Percentiles rank a stretch among this genome's conserved stretches.
phyloP scores from a whole-genome alignment of 305 asterid genomes.

The Lippia alba region DNA sequence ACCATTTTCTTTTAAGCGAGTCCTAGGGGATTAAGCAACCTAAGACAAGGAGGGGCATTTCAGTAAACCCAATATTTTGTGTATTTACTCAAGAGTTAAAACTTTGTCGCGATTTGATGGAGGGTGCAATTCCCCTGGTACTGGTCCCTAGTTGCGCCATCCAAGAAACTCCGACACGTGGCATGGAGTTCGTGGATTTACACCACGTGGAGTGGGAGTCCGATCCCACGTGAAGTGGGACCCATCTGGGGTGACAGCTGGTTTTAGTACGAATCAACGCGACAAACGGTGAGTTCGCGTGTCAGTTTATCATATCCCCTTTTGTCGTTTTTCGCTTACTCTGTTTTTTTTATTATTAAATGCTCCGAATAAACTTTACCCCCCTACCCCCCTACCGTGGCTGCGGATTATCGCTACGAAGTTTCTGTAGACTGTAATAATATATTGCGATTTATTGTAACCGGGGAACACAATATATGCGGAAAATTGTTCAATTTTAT shows the following conservation, averaged over 20 bases:
- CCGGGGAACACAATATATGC: too few relatives aligned
- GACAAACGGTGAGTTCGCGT: constrained; percentile 39
- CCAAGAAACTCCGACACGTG: constrained; percentile 48
- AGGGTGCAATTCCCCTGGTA: constrained; percentile 51
- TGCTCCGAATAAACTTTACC: too few relatives aligned
- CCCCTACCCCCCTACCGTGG: too few relatives aligned
- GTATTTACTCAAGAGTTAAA: constrained; percentile 29
- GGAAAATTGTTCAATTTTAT: too few relatives aligned
- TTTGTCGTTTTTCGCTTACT: constrained; percentile 36
- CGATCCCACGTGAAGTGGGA: constrained; percentile 67
- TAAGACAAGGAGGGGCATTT: constrained; percentile 36
- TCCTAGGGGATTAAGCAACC: constrained; percentile 4
- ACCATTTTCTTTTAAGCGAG: too few relatives aligned
- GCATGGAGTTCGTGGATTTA: not conserved
- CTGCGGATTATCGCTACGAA: too few relatives aligned
- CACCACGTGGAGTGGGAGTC: constrained; percentile 52
- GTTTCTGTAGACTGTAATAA: too few relatives aligned
- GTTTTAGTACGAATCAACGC: constrained; percentile 27
- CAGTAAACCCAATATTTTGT: constrained; percentile 26
- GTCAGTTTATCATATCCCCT: constrained; percentile 36
- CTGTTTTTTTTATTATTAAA: not conserved
- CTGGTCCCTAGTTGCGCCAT: constrained; percentile 46
- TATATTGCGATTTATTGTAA: too few relatives aligned
- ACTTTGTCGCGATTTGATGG: constrained; percentile 57
- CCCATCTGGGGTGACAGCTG: constrained; percentile 52